Evolutionary conservation across 192 early-diverging fungal species (phyloP).

Genomic region (Chytriomyces sp.): DNA sequence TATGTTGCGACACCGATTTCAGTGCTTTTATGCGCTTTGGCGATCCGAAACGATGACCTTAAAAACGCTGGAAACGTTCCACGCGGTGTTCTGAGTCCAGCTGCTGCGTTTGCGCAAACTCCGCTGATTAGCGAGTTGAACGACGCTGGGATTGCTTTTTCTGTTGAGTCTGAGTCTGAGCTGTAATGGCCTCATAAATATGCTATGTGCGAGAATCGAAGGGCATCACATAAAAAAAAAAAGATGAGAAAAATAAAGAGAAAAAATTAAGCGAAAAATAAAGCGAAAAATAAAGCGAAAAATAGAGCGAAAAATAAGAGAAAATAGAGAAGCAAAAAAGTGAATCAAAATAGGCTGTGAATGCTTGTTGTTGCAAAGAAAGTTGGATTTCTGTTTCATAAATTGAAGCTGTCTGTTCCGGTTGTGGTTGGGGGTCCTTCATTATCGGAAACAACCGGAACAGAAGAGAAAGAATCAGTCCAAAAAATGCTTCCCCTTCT

Average conservation of each 20-base stretch:
- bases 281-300: no score
- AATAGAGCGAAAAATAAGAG: background rate
- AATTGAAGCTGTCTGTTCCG: conserved; percentile 4
- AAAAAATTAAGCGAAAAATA: conserved; percentile 16
- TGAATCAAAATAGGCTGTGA: no score
- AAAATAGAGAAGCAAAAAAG: background rate
- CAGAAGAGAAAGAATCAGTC: no score
- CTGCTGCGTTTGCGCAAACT: conserved; percentile 35
- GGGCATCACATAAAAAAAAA: no score
- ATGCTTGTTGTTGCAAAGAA: background rate
- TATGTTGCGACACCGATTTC: conserved; percentile 70
- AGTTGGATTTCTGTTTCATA: background rate
- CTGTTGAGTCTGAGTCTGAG: conserved; percentile 24
- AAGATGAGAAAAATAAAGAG: background rate
- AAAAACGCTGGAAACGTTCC: conserved; percentile 23
- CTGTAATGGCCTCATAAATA: conserved; percentile 10
- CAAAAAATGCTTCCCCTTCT: no score
- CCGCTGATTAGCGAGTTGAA: conserved; percentile 26
- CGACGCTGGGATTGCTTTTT: conserved; percentile 30
- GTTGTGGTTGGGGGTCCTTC: no score
- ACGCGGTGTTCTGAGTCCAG: conserved; percentile 46
- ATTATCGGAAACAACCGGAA: no score
- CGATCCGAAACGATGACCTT: conserved; percentile 48
- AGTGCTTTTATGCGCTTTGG: conserved; percentile 59
- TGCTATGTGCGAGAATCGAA: no score